Conservation (phyloP, 352 stramenopile species). For the Pythium aphanidermatum region DNA sequence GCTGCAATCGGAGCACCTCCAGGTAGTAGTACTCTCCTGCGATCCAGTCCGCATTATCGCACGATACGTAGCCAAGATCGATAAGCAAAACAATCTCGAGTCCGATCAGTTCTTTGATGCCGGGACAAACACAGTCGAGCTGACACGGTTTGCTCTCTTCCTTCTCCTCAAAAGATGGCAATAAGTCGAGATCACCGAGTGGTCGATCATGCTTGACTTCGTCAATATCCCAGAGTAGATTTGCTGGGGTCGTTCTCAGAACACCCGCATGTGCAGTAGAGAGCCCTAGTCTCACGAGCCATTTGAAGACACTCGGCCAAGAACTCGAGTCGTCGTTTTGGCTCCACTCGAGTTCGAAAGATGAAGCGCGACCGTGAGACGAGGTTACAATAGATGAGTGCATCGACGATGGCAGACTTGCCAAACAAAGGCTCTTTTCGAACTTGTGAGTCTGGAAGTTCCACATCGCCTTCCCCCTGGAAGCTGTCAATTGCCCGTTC, state of each 20-base stretch:
- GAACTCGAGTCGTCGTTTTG: slow-evolving; percentile 52
- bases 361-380: slow-evolving; percentile 78
- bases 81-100: slow-evolving; percentile 68
- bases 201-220: slow-evolving; percentile 62
- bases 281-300: slow-evolving; percentile 48
- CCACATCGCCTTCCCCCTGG: background rate
- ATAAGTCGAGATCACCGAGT: slow-evolving; percentile 40
- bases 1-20: slow-evolving; percentile 64
- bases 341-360: slow-evolving; percentile 67
- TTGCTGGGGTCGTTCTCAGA: slow-evolving; percentile 61
- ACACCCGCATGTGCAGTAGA: slow-evolving; percentile 66
- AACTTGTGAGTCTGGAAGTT: background rate
- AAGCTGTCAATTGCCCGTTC: slow-evolving; percentile 3
- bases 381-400: slow-evolving; percentile 71
- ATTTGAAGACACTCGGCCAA: slow-evolving; percentile 63
- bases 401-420: slow-evolving; percentile 66
- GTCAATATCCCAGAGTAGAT: slow-evolving; percentile 64
- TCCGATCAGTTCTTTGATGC: slow-evolving; percentile 65
- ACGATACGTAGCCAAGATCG: slow-evolving; percentile 68
- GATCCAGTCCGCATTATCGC: slow-evolving; percentile 66
- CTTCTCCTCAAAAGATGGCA: slow-evolving; percentile 46
- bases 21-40: slow-evolving; percentile 73
- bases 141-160: slow-evolving; percentile 16
- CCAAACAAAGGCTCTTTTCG: slow-evolving; percentile 10
- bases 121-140: slow-evolving; percentile 49